Evolutionary conservation across 352 stramenopile genomes (phyloP).

Genomic region (Phytopythium kandeliae): DNA sequence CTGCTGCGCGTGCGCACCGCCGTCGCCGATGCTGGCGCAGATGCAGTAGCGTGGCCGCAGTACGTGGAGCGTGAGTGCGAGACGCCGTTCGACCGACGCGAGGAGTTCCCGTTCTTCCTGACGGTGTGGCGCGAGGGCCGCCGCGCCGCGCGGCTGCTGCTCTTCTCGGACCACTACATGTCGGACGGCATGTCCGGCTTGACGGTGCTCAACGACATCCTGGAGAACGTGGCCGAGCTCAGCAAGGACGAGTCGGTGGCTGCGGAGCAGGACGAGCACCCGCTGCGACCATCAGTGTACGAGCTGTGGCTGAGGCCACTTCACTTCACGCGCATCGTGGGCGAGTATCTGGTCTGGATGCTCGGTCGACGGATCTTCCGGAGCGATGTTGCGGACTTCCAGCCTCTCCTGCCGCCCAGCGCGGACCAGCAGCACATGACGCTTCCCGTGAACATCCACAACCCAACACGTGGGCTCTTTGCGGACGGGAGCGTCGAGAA

Average conservation of each 20-base stretch:
- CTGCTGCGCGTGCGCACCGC: conserved; percentile 22
- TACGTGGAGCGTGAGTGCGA: conserved; percentile 29
- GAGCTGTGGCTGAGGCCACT: conserved; percentile 10
- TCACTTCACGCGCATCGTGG: neutral
- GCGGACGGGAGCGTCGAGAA: conserved; percentile 25
- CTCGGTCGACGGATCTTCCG: neutral
- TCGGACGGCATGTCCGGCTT: conserved; percentile 28
- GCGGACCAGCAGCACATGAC: conserved; percentile 5
- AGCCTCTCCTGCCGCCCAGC: conserved; percentile 1
- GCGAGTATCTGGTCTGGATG: conserved; percentile 1
- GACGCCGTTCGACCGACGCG: conserved; percentile 32
- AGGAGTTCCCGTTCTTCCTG: conserved; percentile 42
- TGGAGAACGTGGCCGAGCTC: conserved; percentile 12
- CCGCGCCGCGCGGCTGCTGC: conserved; percentile 19
- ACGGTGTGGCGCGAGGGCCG: conserved; percentile 19
- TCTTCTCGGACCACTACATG: conserved; percentile 51
- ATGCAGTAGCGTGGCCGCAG: conserved; percentile 19
- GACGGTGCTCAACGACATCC: conserved; percentile 28
- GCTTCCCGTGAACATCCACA: conserved; percentile 9
- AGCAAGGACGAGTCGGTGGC: neutral
- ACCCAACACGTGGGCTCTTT: conserved; percentile 33
- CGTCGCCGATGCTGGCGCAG: no score
- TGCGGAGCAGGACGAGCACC: conserved; percentile 5
- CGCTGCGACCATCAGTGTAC: conserved; percentile 14
- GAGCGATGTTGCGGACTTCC: neutral